Evolutionary conservation across 192 early-diverging fungal species (phyloP), one percentile per base, ranked within the genome.

Genomic region (Geranomyces variabilis): DNA sequence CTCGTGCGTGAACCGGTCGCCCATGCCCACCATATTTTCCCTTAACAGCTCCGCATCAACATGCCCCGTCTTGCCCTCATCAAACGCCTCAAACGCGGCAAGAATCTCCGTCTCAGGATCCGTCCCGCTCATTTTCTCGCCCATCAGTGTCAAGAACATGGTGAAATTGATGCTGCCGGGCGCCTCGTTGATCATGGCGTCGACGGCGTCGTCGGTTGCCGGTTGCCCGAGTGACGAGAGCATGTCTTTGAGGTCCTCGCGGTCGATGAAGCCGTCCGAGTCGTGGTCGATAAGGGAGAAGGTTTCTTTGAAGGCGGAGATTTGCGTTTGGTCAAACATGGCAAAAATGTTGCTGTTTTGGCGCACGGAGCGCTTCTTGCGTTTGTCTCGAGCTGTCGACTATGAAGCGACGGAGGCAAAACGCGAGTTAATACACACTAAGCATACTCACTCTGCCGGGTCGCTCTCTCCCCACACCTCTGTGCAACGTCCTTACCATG

Each of bases 261-360:
- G 87, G 84, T 96, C 94, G 26, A 99, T 82, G 65, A 95, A 91
- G 14, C 91, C 93, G 81, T 99, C 95, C 1, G 83, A 85, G 74
- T 97, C 93, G 79, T 95, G 90, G 76, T 97, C 96, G 75, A 97
- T 94, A 70, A 97, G 91, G 21, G 89, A 91, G 81, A 99, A 99
- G 36, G 94, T 94, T 76, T 99, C 94, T 73, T 96, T 96, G 84
- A 97, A 94, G 74, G 97, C 94, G 46, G 90, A 90, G 62, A 99
- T 96, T 77, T 97, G 95, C 66, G 92, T 85, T 65, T 93, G 93
- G 78, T 96, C 93, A 84, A 99, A 99, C 85, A 97, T 95, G 47
- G 93, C 94, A 83, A 99, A 99, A 21, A 96, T 94, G 70, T 96
- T 99, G 33, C 94, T 95, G 86, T 95, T 96, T 69, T 96, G 94